Evolutionary conservation across 2,329 filamentous ascomycete species (phyloP).

Genomic region (Botrytis pseudocinerea): DNA sequence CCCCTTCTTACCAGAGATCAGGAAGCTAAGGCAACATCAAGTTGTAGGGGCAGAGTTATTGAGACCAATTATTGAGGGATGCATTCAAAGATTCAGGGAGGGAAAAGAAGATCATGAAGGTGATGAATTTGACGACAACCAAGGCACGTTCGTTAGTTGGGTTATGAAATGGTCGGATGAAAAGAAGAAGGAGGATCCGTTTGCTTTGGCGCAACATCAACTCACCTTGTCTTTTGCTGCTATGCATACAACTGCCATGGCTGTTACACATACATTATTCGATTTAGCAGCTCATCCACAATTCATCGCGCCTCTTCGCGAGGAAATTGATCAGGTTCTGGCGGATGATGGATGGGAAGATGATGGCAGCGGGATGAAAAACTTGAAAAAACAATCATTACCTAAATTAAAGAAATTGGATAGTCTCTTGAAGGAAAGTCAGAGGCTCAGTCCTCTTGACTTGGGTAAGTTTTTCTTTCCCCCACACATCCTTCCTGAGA

Average conservation of each 20-base stretch:
- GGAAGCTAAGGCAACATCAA: background rate
- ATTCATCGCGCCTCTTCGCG: conserved; percentile 38
- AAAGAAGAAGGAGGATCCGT: background rate
- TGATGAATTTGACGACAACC: background rate
- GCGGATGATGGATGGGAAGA: conserved; percentile 48
- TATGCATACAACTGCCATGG: conserved; percentile 53
- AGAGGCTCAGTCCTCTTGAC: conserved; percentile 41
- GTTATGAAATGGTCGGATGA: conserved; percentile 17
- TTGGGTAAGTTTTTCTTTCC: background rate
- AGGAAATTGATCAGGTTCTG: conserved; percentile 36
- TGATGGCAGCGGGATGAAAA: conserved; percentile 42
- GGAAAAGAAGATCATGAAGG: background rate
- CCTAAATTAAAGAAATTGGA: conserved; percentile 42
- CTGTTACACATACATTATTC: conserved; percentile 52
- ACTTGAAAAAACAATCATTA: conserved; percentile 38
- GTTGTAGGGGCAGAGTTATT: background rate
- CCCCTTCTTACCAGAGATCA: conserved; percentile 11
- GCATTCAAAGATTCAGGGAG: background rate
- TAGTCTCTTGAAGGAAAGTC: conserved; percentile 46
- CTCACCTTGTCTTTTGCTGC: conserved; percentile 42
- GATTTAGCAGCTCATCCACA: conserved; percentile 53
- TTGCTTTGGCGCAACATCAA: background rate
- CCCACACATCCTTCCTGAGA: too few relatives aligned
- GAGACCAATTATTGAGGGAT: conserved; percentile 10
- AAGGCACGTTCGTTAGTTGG: conserved; percentile 12